These are phyloP conservation scores for Epichloe baconii DNA, from an alignment of 2,329 filamentous ascomycete species.

Conservation along the genomic window DNA sequence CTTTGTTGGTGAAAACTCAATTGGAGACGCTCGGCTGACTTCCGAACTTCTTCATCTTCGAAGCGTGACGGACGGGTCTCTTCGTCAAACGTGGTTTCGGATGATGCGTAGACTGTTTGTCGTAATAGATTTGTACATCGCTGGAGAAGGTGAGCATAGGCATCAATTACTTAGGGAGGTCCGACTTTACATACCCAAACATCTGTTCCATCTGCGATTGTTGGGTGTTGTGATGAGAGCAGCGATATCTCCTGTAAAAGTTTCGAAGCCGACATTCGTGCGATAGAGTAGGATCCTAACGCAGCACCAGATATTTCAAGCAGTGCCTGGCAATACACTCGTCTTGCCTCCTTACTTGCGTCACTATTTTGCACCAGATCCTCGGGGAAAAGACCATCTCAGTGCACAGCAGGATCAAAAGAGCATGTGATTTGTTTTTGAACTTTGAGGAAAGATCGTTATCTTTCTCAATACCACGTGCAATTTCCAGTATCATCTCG, in stretches of 20 bases:
- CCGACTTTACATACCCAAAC: conserved; percentile 23
- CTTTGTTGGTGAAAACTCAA: conserved; percentile 13
- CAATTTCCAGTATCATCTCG: conserved; percentile 23
- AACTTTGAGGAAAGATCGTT: conserved; percentile 11
- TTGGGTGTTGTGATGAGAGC: conserved; percentile 18
- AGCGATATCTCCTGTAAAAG: conserved; percentile 29
- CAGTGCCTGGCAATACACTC: conserved; percentile 25
- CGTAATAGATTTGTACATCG: conserved; percentile 17
- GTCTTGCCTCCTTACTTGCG: conserved; percentile 16
- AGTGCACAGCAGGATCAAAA: conserved; percentile 29
- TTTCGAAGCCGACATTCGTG: conserved; percentile 28
- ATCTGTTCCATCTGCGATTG: conserved; percentile 23
- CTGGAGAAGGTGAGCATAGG: conserved; percentile 14
- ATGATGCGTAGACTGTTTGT: conserved; percentile 12
- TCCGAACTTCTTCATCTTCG: conserved; percentile 15
- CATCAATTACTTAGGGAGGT: background rate
- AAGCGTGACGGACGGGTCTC: conserved; percentile 17
- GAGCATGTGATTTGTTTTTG: conserved; percentile 23
- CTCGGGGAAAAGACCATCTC: conserved; percentile 25
- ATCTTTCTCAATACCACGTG: conserved; percentile 11
- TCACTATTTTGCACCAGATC: conserved; percentile 17
- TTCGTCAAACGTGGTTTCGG: conserved; percentile 12
- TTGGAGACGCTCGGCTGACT: conserved; percentile 16
- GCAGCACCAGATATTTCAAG: conserved; percentile 24
- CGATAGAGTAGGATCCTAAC: conserved; percentile 19